Evolutionary conservation across 768 basidiomycete species (phyloP), one percentile per base, ranked within the genome.

Genomic region (Boletus vinaceobasis): DNA sequence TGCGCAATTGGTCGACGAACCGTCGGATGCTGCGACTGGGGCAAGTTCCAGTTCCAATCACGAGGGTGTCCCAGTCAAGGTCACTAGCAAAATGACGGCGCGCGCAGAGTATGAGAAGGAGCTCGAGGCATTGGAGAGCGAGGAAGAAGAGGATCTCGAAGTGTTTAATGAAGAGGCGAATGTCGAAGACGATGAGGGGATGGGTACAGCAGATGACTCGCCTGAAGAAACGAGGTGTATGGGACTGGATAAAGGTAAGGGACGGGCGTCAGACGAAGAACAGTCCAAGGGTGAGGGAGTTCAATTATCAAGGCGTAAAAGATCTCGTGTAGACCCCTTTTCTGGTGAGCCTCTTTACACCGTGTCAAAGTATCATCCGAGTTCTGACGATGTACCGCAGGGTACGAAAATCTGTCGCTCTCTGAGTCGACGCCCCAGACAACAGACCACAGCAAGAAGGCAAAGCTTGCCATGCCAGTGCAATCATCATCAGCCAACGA

Each of bases 11-110:
- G 66, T 67, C 7, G 71, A 77, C 45, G 73, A 71, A 40, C 63
- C 60, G 15, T 56, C 70, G 0, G 63, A 57, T 10, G 42, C 31
- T 6, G 13, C 38, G 11, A 32, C 52, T 13, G 50, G 15, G 7
- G 42, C 62, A 38, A 43, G 57, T 26, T 51, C 69, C 15, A 65
- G 56, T 27, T 43, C 55, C 23, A 44, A 27, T 17, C 40, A 23
- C 9, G 66, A 62, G 27, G 74, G 60, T 45, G 73, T 83, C 11
- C 81, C 84, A 0, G 66, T 75, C 21, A 85, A 83, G 65, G 67
- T 86, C 14, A 91, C 89, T 3, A 75, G 73, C 60, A 91, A 90
- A 70, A 91, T 90, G 86, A 61, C 74, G n/a, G 84, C 81, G 52
- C 79, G 88, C 3, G 82, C 79, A 46, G 75, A 82, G 56, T 87